These are phyloP conservation scores for Tuber brumale DNA, from an alignment of 495 filamentous ascomycete species.

Conservation along the genomic window DNA sequence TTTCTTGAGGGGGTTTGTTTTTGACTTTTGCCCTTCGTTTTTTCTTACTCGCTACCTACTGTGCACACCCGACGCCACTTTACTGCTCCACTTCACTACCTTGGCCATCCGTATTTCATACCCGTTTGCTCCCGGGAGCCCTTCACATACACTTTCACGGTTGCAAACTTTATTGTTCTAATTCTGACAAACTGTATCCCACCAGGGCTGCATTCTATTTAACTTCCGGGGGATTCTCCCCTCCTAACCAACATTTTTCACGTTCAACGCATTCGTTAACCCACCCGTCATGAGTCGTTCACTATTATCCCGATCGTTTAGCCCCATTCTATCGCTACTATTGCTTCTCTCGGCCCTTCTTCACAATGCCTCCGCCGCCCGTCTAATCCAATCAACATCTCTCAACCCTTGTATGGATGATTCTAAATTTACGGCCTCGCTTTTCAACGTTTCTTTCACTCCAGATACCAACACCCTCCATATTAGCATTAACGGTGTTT, in stretches of 20 bases:
- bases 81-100: conserved; percentile 46
- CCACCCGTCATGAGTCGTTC: conserved; percentile 26
- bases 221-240: conserved; percentile 21
- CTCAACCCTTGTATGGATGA: conserved; percentile 70
- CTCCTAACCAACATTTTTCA: conserved; percentile 9
- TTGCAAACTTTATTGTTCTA: conserved; percentile 17
- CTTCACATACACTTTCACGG: conserved; percentile 28
- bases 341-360: conserved; percentile 41
- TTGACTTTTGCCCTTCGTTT: conserved; percentile 45
- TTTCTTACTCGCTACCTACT: conserved; percentile 40
- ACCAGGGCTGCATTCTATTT: conserved; percentile 14
- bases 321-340: conserved; percentile 45
- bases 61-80: conserved; percentile 35
- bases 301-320: conserved; percentile 20
- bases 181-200: conserved; percentile 17
- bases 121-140: conserved; percentile 12
- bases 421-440: conserved; percentile 71
- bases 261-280: conserved; percentile 32
- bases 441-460: conserved; percentile 75
- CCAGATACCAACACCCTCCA: conserved; percentile 64
- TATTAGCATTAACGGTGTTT: conserved; percentile 75
- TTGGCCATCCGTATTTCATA: conserved; percentile 13
- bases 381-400: conserved; percentile 63
- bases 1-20: conserved; percentile 40
- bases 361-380: conserved; percentile 40